Evolutionary conservation across 2,329 filamentous ascomycete genomes (phyloP).

Genomic region (Verticillium nonalfalfae): DNA sequence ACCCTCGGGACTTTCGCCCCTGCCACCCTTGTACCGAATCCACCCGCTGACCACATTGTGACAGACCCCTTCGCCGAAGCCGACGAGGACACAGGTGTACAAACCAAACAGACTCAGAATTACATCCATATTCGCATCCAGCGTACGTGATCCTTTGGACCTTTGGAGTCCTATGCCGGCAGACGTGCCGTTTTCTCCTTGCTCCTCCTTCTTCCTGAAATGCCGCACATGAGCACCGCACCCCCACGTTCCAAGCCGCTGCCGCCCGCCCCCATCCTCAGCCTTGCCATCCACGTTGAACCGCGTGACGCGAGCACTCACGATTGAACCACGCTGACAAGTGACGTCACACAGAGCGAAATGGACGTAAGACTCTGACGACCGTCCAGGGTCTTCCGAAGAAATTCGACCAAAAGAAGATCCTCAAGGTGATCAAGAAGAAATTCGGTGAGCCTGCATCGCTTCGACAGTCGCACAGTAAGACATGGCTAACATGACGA

Average conservation of each 20-base stretch:
- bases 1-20: neutral
- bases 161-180: neutral
- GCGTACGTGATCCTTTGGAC: slow-evolving; percentile 55
- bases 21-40: neutral
- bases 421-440: slow-evolving; percentile 99
- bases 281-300: neutral
- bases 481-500: neutral
- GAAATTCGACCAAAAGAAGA: slow-evolving; percentile 99
- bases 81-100: slow-evolving; percentile 91
- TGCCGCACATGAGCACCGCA: slow-evolving; percentile 4
- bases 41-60: neutral
- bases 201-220: neutral
- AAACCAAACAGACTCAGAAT: slow-evolving; percentile 91
- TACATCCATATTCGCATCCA: slow-evolving; percentile 99
- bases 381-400: slow-evolving; percentile 98
- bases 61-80: slow-evolving; percentile 99
- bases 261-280: neutral
- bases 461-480: neutral
- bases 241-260: slow-evolving; percentile 3
- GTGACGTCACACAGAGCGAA: slow-evolving; percentile 67
- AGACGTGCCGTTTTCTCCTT: neutral
- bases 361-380: slow-evolving; percentile 99
- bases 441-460: slow-evolving; percentile 68
- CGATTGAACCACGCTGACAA: slow-evolving; percentile 30
- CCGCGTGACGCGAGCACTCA: neutral